Base-by-base conservation (phyloP, 345 rosid species). In the Lenwebbia sp. region DNA sequence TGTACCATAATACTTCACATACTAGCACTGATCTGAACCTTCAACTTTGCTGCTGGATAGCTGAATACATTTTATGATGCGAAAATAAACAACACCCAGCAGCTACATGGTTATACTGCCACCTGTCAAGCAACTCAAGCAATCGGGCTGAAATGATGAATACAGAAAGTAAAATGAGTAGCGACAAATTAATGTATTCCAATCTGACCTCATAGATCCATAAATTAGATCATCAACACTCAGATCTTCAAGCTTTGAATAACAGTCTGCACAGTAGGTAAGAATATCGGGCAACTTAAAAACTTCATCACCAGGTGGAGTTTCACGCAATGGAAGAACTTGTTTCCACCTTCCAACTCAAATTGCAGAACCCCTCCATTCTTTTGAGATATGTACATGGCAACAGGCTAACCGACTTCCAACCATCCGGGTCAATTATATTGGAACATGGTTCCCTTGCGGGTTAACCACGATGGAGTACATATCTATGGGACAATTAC, bases 111-210 rank as follows among this genome's bases (percentile, higher is more conserved):
- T 83, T 15, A 51, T 83, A 30, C 26, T 83, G 26, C 37, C 44
- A 52, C 86, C 82, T 74, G 51, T 41, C 88, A 78, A 60, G 81
- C 81, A 87, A 88, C 88, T 87, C 83, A 83, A 91, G 82, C 85
- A 91, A 89, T 91, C 49, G 83, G 26, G 78, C 78, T 33, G 47
- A 70, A 70, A 78, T 51, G 51, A 84, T 74, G 85, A 75, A 83
- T 85, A 92, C 82, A 62, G 51, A 87, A 85, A 70, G 82, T 52
- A 62, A 88, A 86, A 86, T 87, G 86, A 88, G 92, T 90, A 92
- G 91, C 89, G 91, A 89, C 86, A 86, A 86, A 51, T 89, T 87
- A 86, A 86, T 88, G 87, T 88, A 86, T 90, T 90, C 86, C 87
- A 82, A 85, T 85, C 87, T 65, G 75, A 75, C 41, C 82, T 62